These are phyloP conservation scores for Saussurea involucrata DNA, from an alignment of 129 eudicot genomes.

Conservation along the genomic window DNA sequence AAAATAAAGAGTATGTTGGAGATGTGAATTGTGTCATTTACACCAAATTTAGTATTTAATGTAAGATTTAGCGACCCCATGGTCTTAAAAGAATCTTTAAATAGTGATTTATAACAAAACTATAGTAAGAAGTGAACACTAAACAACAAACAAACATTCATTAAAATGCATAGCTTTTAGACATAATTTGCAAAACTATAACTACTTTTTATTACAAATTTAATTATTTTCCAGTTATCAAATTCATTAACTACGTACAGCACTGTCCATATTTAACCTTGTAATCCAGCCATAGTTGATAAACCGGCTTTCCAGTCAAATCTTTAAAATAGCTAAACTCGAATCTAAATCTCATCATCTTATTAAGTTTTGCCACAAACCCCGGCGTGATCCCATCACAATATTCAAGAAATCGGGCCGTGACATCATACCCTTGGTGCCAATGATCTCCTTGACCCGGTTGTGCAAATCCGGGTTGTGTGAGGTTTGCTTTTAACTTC, in stretches of 20 bases:
- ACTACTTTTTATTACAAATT: no score
- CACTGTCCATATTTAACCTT: slow-evolving; percentile 23
- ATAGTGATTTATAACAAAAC: no score
- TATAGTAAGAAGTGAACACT: no score
- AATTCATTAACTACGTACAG: neutral
- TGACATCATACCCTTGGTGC: slow-evolving; percentile 17
- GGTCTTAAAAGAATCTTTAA: no score
- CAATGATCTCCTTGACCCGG: slow-evolving; percentile 12
- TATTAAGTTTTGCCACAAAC: slow-evolving; percentile 30
- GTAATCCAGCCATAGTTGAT: slow-evolving; percentile 29
- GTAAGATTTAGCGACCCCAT: no score
- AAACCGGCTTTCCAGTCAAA: slow-evolving; percentile 15
- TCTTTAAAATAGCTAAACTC: slow-evolving; percentile 10
- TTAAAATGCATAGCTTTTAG: no score
- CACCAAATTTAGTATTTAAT: no score
- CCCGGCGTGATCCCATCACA: slow-evolving; percentile 18
- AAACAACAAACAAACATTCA: no score
- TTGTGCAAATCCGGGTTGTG: neutral
- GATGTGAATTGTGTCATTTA: no score
- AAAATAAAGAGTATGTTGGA: no score
- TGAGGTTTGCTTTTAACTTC: neutral
- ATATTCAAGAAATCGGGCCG: slow-evolving; percentile 27
- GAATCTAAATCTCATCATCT: slow-evolving; percentile 13
- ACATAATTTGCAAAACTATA: no score
- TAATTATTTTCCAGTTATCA: neutral